Conservation (phyloP, 1,284 basidiomycete species). For the Melampsora americana region DNA sequence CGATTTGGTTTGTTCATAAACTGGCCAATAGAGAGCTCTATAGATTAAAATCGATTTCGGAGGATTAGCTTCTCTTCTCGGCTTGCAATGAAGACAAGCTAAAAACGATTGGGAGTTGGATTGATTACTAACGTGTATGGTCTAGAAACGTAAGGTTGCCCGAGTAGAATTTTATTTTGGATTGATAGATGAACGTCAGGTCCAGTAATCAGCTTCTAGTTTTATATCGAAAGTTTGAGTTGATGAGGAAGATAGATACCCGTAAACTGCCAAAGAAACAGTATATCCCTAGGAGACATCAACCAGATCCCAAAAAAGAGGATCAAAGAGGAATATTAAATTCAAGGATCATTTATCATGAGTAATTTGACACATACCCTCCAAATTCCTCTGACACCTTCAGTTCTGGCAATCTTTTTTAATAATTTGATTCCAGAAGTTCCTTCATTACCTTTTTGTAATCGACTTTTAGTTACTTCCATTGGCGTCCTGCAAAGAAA, state of each 20-base stretch:
- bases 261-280: not conserved
- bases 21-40: conserved; percentile 5
- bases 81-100: too few species aligned
- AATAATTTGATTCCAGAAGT: conserved; percentile 1
- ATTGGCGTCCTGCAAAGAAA: not conserved
- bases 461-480: not conserved
- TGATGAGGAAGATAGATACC: not conserved
- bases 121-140: conserved; percentile 1
- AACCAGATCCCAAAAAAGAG: too few species aligned
- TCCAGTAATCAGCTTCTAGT: too few species aligned
- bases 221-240: not conserved
- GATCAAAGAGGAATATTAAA: not conserved
- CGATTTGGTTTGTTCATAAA: conserved; percentile 5
- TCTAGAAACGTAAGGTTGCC: not conserved
- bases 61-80: too few species aligned
- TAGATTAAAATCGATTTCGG: not conserved
- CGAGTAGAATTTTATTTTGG: too few species aligned
- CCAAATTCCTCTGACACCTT: conserved; percentile 4
- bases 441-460: conserved; percentile 6
- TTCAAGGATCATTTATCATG: not conserved
- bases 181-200: too few species aligned
- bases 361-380: not conserved
- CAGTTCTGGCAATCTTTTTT: conserved; percentile 2
- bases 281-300: not conserved
- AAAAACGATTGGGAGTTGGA: too few species aligned